A percentile compares a stretch with the other conserved stretches of the same genome.
Evolutionary conservation across 768 basidiomycete genomes (phyloP).

Genomic region (Gymnopilus dilepis): DNA sequence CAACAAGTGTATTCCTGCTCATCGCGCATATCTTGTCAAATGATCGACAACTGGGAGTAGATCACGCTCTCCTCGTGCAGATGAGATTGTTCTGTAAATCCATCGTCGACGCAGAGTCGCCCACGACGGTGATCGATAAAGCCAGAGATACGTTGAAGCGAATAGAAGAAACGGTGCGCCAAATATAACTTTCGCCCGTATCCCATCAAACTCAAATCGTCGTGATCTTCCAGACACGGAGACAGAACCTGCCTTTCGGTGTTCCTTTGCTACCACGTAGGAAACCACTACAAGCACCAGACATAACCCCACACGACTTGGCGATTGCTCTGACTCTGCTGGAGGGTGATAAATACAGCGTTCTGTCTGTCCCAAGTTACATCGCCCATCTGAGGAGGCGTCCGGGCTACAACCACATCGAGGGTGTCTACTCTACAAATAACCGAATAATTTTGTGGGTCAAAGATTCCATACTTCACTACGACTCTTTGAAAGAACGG

Average conservation of each 20-base stretch:
- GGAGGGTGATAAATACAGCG: slow-evolving; percentile 46
- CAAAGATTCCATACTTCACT: slow-evolving; percentile 45
- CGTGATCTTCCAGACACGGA: slow-evolving; percentile 11
- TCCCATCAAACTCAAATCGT: not conserved
- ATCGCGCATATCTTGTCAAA: slow-evolving; percentile 42
- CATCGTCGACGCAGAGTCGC: slow-evolving; percentile 33
- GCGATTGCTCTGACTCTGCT: slow-evolving; percentile 49
- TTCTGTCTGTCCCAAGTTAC: slow-evolving; percentile 47
- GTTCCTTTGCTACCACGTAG: slow-evolving; percentile 28
- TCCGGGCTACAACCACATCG: slow-evolving; percentile 37
- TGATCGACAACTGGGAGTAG: slow-evolving; percentile 32
- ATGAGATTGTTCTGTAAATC: slow-evolving; percentile 41
- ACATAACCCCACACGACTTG: slow-evolving; percentile 44
- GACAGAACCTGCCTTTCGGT: slow-evolving; percentile 10
- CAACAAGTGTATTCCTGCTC: slow-evolving; percentile 39
- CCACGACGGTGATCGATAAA: slow-evolving; percentile 36
- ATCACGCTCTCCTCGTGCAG: slow-evolving; percentile 36
- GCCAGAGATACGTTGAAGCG: slow-evolving; percentile 35
- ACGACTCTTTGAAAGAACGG: slow-evolving; percentile 40
- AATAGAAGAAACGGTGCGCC: slow-evolving; percentile 36
- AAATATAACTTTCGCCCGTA: not conserved
- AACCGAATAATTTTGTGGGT: slow-evolving; percentile 47
- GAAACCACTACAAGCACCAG: slow-evolving; percentile 33
- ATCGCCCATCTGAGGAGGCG: slow-evolving; percentile 42
- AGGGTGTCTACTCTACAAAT: slow-evolving; percentile 39